Evolutionary conservation across 2,329 filamentous ascomycete genomes (phyloP), one percentile per base, ranked within the genome.

Genomic region (Hortaea sp.): DNA sequence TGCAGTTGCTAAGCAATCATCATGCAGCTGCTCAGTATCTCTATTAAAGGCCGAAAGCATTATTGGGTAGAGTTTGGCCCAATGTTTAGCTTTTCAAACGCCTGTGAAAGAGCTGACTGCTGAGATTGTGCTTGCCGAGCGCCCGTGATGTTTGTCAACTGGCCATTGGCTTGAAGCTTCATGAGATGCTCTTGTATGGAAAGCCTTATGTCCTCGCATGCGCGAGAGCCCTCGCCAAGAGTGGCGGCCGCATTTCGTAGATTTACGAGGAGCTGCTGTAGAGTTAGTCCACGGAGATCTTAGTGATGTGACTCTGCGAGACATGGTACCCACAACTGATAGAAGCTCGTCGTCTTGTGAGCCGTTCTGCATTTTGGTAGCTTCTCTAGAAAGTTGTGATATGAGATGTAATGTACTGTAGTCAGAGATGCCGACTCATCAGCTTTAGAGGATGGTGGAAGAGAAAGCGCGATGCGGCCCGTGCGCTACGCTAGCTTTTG

Each of bases 181-280:
- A 54, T 46, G 0, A 66, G 46, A 42, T 65, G 61, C 34, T 62
- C 58, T 42, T 62, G 49, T 4, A 67, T 52, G 20, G 54, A 59
- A 2, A 50, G 53, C 9, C 56, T 50, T 3, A 66, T 57, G 43
- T 48, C 53, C 32, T 60, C 53, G 47, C 62, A 60, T 27, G 62
- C 58, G 2, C 55, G 46, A 27, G 60, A 61, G 35, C 57, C 53
- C 44, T 59, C 55, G 42, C 65, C 64, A 44, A 63, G 66, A 5
- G 62, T 64, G n/a, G 56, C 49, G 7, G 52, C 51, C 27, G 64
- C 60, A 45, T 66, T 66, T 37, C 58, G 57, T 9, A 67, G 57
- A 44, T 63, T 66, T 31, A 53, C 53, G 9, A 63, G 57, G 12
- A 67, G 58, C 64, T 66, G 40, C 5, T 35, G 32, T 20, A 20